phyloP scores from a whole-genome alignment of 1,284 basidiomycete species.

The Kwoniella shivajii region DNA sequence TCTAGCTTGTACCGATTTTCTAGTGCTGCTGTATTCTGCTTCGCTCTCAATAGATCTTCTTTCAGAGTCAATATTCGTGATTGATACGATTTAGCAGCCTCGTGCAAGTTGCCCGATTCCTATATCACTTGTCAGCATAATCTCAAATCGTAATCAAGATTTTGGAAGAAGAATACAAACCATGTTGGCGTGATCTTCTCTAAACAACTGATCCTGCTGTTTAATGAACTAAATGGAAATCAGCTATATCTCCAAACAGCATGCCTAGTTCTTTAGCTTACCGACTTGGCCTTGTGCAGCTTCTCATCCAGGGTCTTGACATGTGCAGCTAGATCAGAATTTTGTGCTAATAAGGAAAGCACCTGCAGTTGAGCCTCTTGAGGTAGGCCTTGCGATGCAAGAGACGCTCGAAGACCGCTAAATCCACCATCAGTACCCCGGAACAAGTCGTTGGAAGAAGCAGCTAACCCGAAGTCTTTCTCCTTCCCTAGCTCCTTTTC shows the following conservation, averaged over 20 bases:
- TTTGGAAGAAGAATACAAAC: conserved; percentile 10
- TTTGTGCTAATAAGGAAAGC: conserved; percentile 75
- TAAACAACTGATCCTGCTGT: conserved; percentile 77
- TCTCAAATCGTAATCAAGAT: neutral
- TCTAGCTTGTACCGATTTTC: conserved; percentile 69
- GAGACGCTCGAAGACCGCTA: conserved; percentile 71
- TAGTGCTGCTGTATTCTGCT: conserved; percentile 59
- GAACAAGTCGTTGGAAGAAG: conserved; percentile 3
- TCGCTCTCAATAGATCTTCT: conserved; percentile 66
- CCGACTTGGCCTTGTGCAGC: conserved; percentile 75
- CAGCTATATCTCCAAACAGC: conserved; percentile 7
- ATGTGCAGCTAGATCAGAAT: conserved; percentile 69
- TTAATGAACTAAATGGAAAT: conserved; percentile 72
- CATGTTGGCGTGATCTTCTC: conserved; percentile 25
- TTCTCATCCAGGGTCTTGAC: conserved; percentile 74
- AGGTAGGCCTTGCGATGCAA: conserved; percentile 73
- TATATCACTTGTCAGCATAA: neutral
- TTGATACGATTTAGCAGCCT: conserved; percentile 62
- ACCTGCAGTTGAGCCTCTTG: conserved; percentile 77
- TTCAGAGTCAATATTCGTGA: conserved; percentile 71
- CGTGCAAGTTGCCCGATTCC: conserved; percentile 61
- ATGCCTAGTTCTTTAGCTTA: conserved; percentile 46
- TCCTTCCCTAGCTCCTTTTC: conserved; percentile 75
- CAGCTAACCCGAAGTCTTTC: conserved; percentile 45
- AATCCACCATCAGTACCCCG: neutral